Base-by-base conservation (phyloP, 2,329 filamentous ascomycete species). In the Drechmeria coniospora region DNA sequence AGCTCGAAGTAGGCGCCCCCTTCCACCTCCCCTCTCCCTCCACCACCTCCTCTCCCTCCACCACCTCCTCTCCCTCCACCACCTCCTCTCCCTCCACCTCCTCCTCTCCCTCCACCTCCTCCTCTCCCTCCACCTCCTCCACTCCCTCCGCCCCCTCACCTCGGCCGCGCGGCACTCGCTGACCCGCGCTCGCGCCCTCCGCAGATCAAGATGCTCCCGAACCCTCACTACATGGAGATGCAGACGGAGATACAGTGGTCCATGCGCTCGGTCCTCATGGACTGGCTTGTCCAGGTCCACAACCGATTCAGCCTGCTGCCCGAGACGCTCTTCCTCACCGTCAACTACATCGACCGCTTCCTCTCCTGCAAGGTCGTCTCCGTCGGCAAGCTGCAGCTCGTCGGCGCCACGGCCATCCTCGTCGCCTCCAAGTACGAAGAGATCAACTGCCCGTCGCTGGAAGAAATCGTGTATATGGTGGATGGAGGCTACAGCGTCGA, bases 221-320 rank as follows among this genome's bases (percentile, higher is more conserved):
- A 90, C 45, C 66, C 83, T 4, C 73, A 90, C 50, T 98, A 98
- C 63, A 98, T 98, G 87, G 83, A 93, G 36, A 75, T 79, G 39
- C 90, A 98, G 52, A 76, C 79, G n/a, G 87, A 95, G 53, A 92
- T 98, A 32, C 82, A 93, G 49, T 98, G 90, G 90, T 93, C 86
- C 3, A 98, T 95, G 90, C 82, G 90, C 25, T 79, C 84, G 5
- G 83, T 95, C 14, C 65, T 98, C 30, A 92, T 98, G 75, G 90
- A 95, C 53, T 98, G 90, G 90, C 66, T 98, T 23, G 79, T 95
- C 25, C 86, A 98, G 52, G 90, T 98, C 17, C 90, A 98, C 51
- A 73, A 77, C 42, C 81, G 90, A 20, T 98, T 98, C 58, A 73
- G 69, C 20, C 68, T 98, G 16, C 70, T 95, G 7, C 87, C 87